Conservation (phyloP, 805 yeast genomes). For the Candida dajiaensis region DNA sequence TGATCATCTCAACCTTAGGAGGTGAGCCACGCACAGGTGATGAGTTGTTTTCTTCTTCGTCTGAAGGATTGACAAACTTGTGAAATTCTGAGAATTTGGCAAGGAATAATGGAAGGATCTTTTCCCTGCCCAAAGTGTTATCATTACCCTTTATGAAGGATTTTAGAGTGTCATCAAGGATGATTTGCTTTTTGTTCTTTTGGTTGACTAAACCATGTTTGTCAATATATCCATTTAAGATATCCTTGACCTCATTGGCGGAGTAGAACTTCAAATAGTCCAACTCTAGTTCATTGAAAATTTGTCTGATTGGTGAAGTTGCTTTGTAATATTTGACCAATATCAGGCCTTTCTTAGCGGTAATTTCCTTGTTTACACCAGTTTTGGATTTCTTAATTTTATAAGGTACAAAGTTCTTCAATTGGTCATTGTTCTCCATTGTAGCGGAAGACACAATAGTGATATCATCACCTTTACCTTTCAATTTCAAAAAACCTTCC, state of each 20-base stretch:
- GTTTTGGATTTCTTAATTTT: slow-evolving; percentile 26
- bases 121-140: slow-evolving; percentile 27
- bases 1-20: slow-evolving; percentile 60
- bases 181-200: slow-evolving; percentile 47
- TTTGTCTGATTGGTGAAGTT: slow-evolving; percentile 37
- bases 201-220: slow-evolving; percentile 43
- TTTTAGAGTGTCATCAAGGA: slow-evolving; percentile 49
- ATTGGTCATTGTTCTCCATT: slow-evolving; percentile 35
- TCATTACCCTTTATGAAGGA: slow-evolving; percentile 31
- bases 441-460: slow-evolving; percentile 47
- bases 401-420: slow-evolving; percentile 63
- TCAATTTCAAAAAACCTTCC: slow-evolving; percentile 55
- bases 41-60: slow-evolving; percentile 25
- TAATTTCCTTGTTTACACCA: slow-evolving; percentile 17
- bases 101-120: slow-evolving; percentile 37
- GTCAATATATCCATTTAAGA: slow-evolving; percentile 52
- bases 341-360: slow-evolving; percentile 27
- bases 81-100: slow-evolving; percentile 42
- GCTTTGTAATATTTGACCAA: slow-evolving; percentile 59
- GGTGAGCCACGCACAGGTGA: slow-evolving; percentile 54
- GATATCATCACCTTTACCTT: slow-evolving; percentile 84
- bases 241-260: slow-evolving; percentile 44
- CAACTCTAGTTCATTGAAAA: slow-evolving; percentile 39
- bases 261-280: slow-evolving; percentile 41
- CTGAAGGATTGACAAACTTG: slow-evolving; percentile 34